These are phyloP conservation scores for Coemansia sp. DNA, from an alignment of 192 early-diverging fungal species.

Conservation along the genomic window DNA sequence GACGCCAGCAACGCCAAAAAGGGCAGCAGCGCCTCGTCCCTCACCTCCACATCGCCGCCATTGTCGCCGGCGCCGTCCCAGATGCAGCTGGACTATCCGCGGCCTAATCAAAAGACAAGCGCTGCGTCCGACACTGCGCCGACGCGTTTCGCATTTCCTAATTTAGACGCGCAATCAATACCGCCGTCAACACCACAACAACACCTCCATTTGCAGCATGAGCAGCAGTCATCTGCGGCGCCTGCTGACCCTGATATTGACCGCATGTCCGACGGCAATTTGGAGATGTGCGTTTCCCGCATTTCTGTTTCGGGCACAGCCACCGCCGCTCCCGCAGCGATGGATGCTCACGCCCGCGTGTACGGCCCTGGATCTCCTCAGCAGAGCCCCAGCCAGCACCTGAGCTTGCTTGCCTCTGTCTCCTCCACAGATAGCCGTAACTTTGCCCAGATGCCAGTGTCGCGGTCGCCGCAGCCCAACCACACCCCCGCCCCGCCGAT, in stretches of 20 bases:
- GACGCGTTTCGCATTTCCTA: slow-evolving; percentile 9
- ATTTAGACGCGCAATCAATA: slow-evolving; percentile 24
- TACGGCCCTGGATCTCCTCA: slow-evolving; percentile 10
- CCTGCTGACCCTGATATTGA: neutral
- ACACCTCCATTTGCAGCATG: neutral
- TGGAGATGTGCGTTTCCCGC: slow-evolving; percentile 4
- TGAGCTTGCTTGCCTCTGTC: slow-evolving; percentile 9
- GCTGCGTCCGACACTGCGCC: neutral
- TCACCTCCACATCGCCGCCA: slow-evolving; percentile 7
- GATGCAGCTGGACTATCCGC: slow-evolving; percentile 1
- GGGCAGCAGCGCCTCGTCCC: slow-evolving; percentile 11
- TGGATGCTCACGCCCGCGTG: slow-evolving; percentile 3
- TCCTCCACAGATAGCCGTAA: neutral
- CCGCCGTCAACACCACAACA: slow-evolving; percentile 7
- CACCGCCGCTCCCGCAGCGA: neutral
- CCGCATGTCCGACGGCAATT: slow-evolving; percentile 5
- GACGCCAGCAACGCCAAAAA: neutral
- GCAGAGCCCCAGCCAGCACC: neutral
- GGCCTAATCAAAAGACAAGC: neutral
- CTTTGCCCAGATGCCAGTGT: slow-evolving; percentile 2
- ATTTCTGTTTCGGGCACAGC: neutral
- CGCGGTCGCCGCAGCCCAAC: neutral
- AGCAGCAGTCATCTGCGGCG: slow-evolving; percentile 9
- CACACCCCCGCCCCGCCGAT: neutral
- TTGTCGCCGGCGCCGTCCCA: slow-evolving; percentile 1